These are phyloP conservation scores for Kingdonia uniflora DNA, from an alignment of 164 flowering plant genomes.

Conservation along the genomic window DNA sequence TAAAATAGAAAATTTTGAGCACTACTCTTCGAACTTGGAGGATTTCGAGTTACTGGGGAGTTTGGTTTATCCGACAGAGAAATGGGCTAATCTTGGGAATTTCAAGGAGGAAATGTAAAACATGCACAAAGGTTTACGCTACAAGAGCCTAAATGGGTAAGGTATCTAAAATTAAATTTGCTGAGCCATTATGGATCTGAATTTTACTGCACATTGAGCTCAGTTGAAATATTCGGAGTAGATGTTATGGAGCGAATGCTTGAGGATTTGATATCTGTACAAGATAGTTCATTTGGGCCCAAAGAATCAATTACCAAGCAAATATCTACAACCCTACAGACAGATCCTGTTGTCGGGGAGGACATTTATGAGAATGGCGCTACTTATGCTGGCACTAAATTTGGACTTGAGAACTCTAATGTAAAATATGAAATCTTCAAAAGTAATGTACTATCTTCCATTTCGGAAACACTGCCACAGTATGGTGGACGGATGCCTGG, in stretches of 20 bases:
- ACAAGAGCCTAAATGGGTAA: constrained; percentile 85
- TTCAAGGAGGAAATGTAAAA: constrained; percentile 70
- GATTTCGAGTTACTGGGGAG: constrained; percentile 85
- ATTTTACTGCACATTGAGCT: constrained; percentile 88
- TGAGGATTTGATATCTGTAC: constrained; percentile 77
- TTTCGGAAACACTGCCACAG: constrained; percentile 49
- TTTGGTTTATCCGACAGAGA: constrained; percentile 74
- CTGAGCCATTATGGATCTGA: constrained; percentile 87
- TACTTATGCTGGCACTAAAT: constrained; percentile 25
- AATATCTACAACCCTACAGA: constrained; percentile 16
- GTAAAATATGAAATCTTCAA: constrained; percentile 8
- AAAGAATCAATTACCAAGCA: constrained; percentile 24
- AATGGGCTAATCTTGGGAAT: constrained; percentile 73
- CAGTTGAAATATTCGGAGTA: constrained; percentile 81
- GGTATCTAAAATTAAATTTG: constrained; percentile 69
- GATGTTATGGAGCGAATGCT: constrained; percentile 96
- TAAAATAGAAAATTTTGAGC: constrained; percentile 91
- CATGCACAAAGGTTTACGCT: constrained; percentile 75
- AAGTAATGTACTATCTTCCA: constrained; percentile 38
- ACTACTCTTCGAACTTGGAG: constrained; percentile 80
- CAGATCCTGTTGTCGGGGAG: constrained; percentile 22
- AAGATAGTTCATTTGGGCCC: constrained; percentile 25
- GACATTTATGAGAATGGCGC: constrained; percentile 16
- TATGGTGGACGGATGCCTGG: constrained; percentile 84
- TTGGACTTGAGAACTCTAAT: constrained; percentile 16